Evolutionary conservation across 1,139 yeast genomes (phyloP), one percentile per base, ranked within the genome.

Genomic region (Candida gigantensis): DNA sequence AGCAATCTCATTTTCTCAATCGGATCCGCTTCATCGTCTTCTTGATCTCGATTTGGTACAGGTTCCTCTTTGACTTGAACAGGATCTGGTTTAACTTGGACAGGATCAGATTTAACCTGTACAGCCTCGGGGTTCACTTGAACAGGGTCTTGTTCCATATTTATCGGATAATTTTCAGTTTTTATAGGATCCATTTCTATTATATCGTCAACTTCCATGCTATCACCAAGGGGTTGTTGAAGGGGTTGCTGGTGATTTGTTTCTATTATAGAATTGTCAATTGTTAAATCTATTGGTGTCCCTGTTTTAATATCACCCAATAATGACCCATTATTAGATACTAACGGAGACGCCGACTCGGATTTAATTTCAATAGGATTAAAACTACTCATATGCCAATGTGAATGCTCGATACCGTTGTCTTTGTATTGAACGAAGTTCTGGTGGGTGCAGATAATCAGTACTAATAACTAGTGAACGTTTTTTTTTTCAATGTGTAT

Each of bases 1-100:
- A 61, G 51, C 8, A 53, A 44, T 14, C 53, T 52, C 29, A 69
- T 52, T 35, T 58, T 61, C 9, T 52, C 50, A 24, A 66, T 51
- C 10, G 59, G 53, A 30, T 57, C 62, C n/a, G 43, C 39, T n/a
- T 45, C 39, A 8, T 28, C 37, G 14, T 40, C 27, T 2, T 25
- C 23, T 16, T 25, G 26, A 6, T 30, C 28, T 15, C n/a, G 23
- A 6, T 9, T 20, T 6, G 4, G 23, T 20, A 9, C 23, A 20
- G 43, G 38, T 11, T 45, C 38, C 6, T 28, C 37, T 15, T 40
- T 26, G 3, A 24, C 21, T 16, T 28, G 20, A 9, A 13, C 27
- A 4, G 23, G 23, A 3, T 23, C 13, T 8, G n/a, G n/a, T 9
- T n/a, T 13, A n/a, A n/a, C n/a, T n/a, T n/a, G n/a, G n/a, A n/a